phyloP scores from a whole-genome alignment of 495 filamentous ascomycete genomes.

The Penicillium odoratum region DNA sequence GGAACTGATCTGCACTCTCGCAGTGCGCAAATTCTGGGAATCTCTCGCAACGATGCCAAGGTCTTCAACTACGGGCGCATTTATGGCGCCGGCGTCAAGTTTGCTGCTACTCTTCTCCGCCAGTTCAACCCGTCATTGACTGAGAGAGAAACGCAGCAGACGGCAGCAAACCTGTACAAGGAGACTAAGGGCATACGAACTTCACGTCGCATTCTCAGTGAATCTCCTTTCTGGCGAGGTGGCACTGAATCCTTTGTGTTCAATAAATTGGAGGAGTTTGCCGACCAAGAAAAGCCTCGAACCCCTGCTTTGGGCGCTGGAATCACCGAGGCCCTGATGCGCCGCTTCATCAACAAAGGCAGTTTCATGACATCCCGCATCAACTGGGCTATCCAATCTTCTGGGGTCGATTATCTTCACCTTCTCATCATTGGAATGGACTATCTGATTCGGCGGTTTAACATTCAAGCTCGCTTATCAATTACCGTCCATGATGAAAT shows the following conservation, averaged over 20 bases:
- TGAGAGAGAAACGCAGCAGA: slow-evolving; percentile 71
- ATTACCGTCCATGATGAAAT: slow-evolving; percentile 99
- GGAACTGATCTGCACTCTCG: slow-evolving; percentile 95
- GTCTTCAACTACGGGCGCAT: slow-evolving; percentile 99
- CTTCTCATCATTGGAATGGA: slow-evolving; percentile 94
- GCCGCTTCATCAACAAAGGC: slow-evolving; percentile 81
- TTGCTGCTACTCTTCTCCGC: slow-evolving; percentile 82
- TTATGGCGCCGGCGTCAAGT: slow-evolving; percentile 92
- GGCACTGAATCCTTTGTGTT: slow-evolving; percentile 98
- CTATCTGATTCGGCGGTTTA: slow-evolving; percentile 84
- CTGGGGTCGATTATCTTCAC: slow-evolving; percentile 96
- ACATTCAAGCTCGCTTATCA: slow-evolving; percentile 77
- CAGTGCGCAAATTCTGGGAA: slow-evolving; percentile 87
- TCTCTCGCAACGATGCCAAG: slow-evolving; percentile 92
- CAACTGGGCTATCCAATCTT: slow-evolving; percentile 99
- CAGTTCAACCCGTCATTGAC: slow-evolving; percentile 88
- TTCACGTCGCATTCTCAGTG: slow-evolving; percentile 64
- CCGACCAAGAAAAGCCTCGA: slow-evolving; percentile 85
- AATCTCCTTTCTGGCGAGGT: slow-evolving; percentile 87
- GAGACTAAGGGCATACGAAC: slow-evolving; percentile 86
- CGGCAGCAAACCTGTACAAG: slow-evolving; percentile 77
- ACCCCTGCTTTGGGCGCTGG: slow-evolving; percentile 95
- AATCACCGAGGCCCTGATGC: slow-evolving; percentile 93
- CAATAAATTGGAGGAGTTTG: slow-evolving; percentile 96
- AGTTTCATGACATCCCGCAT: slow-evolving; percentile 94